Evolutionary conservation across 495 filamentous ascomycete genomes (phyloP).

Genomic region (Penicillium alfredii): DNA sequence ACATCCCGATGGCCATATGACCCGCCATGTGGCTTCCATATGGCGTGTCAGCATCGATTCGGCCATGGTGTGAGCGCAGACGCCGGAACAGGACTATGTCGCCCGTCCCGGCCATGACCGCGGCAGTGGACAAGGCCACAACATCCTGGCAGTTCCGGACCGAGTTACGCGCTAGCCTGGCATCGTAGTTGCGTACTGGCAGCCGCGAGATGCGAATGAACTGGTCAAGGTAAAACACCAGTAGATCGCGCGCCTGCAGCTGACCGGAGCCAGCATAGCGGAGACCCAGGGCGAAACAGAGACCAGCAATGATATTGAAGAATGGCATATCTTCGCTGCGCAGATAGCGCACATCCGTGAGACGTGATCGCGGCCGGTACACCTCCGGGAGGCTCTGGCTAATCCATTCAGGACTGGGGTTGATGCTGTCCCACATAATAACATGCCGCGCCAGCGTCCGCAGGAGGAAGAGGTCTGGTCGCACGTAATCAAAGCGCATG

Average conservation of each 20-base stretch:
- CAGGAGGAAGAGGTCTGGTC: conserved; percentile 86
- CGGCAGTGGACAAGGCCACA: conserved; percentile 71
- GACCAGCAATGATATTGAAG: conserved; percentile 83
- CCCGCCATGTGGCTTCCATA: conserved; percentile 92
- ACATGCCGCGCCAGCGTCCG: conserved; percentile 86
- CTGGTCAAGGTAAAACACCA: conserved; percentile 79
- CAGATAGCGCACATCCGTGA: conserved; percentile 50
- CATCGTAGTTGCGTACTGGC: conserved; percentile 67
- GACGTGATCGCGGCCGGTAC: conserved; percentile 50
- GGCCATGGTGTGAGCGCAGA: conserved; percentile 78
- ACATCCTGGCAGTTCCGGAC: conserved; percentile 86
- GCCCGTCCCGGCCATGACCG: conserved; percentile 92
- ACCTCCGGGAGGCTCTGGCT: conserved; percentile 60
- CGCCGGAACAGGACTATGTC: conserved; percentile 87
- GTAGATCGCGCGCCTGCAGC: conserved; percentile 63
- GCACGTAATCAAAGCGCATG: conserved; percentile 88
- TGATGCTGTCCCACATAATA: conserved; percentile 87
- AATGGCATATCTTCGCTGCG: conserved; percentile 79
- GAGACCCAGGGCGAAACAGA: conserved; percentile 80
- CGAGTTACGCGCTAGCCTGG: conserved; percentile 71
- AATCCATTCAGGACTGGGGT: conserved; percentile 67
- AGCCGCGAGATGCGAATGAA: conserved; percentile 74
- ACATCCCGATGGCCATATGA: conserved; percentile 83
- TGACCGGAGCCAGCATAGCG: conserved; percentile 82
- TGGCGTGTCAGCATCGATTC: conserved; percentile 75